Conservation (phyloP, 495 filamentous ascomycete species). For the Neurospora sp. region DNA sequence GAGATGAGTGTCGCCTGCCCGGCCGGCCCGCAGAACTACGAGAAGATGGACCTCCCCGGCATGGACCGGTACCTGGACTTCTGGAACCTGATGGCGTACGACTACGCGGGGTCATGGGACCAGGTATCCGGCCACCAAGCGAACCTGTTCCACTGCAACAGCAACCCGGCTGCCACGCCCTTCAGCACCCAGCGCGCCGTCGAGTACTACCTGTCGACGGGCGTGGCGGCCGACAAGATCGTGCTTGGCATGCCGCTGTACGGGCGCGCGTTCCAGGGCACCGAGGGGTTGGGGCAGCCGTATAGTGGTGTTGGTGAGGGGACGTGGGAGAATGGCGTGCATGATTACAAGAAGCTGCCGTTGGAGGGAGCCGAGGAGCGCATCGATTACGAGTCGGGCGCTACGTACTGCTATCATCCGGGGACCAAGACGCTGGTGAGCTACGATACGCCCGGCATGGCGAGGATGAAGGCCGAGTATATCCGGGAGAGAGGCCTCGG, state of each 20-base stretch:
- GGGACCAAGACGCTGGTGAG: constrained; percentile 52
- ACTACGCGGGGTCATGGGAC: constrained; percentile 76
- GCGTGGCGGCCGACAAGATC: constrained; percentile 58
- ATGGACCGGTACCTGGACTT: constrained; percentile 86
- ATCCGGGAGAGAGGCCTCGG: constrained; percentile 56
- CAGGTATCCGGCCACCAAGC: constrained; percentile 63
- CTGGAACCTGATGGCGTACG: constrained; percentile 89
- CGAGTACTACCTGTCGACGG: constrained; percentile 52
- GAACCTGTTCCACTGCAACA: constrained; percentile 53
- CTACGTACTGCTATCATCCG: constrained; percentile 64
- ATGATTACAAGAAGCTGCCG: constrained; percentile 71
- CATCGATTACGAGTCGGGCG: constrained; percentile 43
- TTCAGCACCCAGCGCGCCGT: constrained; percentile 65
- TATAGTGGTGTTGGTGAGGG: constrained; percentile 68
- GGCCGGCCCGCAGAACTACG: constrained; percentile 59
- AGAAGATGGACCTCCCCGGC: constrained; percentile 55
- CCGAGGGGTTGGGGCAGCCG: constrained; percentile 57
- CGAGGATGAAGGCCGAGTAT: constrained; percentile 57
- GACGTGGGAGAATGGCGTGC: constrained; percentile 77
- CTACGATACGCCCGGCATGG: constrained; percentile 67
- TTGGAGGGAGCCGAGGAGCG: constrained; percentile 41
- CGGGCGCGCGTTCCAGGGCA: constrained; percentile 72
- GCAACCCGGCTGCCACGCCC: constrained; percentile 54
- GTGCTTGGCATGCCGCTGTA: constrained; percentile 90
- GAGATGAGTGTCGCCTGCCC: constrained; percentile 71